Conservation (phyloP, 2,329 filamentous ascomycete species). For the Colletotrichum simmondsii region DNA sequence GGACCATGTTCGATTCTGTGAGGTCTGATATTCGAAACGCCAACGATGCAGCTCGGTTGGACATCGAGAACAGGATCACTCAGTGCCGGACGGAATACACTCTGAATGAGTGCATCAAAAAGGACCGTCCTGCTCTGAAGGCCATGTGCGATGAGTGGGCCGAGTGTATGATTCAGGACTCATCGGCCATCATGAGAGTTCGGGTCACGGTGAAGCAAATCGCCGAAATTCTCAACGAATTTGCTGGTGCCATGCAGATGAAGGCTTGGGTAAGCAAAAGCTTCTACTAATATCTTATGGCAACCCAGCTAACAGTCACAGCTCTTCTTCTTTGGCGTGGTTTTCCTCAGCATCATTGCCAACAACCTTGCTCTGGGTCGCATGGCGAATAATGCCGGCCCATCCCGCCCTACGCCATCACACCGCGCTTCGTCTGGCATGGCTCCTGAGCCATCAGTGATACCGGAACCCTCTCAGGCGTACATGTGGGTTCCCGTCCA, state of each 20-base stretch:
- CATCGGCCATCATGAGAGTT: conserved; percentile 80
- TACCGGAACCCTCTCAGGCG: conserved; percentile 49
- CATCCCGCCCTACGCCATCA: conserved; percentile 38
- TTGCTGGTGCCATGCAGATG: conserved; percentile 89
- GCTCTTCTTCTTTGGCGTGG: conserved; percentile 62
- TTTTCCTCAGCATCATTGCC: conserved; percentile 59
- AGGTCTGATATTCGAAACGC: conserved; percentile 80
- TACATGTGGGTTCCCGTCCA: conserved; percentile 64
- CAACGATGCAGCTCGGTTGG: conserved; percentile 73
- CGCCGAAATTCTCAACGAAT: conserved; percentile 92
- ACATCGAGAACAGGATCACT: conserved; percentile 78
- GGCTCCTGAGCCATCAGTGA: conserved; percentile 36
- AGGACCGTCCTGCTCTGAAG: conserved; percentile 78
- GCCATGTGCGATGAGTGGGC: conserved; percentile 83
- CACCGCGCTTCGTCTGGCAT: conserved; percentile 38
- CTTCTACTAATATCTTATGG: neutral
- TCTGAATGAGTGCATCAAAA: conserved; percentile 77
- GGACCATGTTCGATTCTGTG: conserved; percentile 75
- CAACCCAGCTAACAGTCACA: conserved; percentile 37
- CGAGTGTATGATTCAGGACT: conserved; percentile 87
- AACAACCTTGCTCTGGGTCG: conserved; percentile 61
- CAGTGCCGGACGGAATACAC: conserved; percentile 79
- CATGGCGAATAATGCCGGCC: conserved; percentile 41
- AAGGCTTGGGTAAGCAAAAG: conserved; percentile 70
- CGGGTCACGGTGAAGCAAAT: conserved; percentile 88